A percentile compares a stretch with the other conserved stretches of the same genome.
phyloP scores from a whole-genome alignment of 352 stramenopile genomes.

The Phytophthora fragariaefolia region DNA sequence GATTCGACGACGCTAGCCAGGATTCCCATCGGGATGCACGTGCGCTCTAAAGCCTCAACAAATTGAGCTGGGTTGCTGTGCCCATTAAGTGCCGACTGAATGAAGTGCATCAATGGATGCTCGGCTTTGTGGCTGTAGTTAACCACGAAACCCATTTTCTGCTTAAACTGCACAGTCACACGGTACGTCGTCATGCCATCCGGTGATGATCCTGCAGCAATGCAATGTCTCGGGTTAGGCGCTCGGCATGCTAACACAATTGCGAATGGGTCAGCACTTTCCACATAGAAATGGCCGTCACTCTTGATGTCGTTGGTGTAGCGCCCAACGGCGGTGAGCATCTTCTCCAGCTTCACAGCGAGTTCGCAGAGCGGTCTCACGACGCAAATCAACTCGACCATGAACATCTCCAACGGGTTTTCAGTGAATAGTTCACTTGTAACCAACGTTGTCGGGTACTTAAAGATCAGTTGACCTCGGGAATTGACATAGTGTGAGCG shows the following conservation, averaged over 20 bases:
- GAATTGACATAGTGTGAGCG: conserved; percentile 77
- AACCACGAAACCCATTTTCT: conserved; percentile 89
- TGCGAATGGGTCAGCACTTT: conserved; percentile 84
- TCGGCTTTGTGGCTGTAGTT: conserved; percentile 90
- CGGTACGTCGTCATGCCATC: conserved; percentile 83
- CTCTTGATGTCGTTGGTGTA: conserved; percentile 82
- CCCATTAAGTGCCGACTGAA: conserved; percentile 84
- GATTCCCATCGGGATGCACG: conserved; percentile 85
- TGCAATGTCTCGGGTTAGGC: conserved; percentile 73
- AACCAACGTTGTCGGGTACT: conserved; percentile 73
- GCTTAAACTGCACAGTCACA: conserved; percentile 86
- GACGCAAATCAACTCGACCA: conserved; percentile 88
- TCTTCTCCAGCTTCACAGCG: conserved; percentile 82
- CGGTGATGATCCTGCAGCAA: conserved; percentile 71
- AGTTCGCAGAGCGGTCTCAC: conserved; percentile 88
- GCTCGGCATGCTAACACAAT: conserved; percentile 80
- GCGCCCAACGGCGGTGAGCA: conserved; percentile 60
- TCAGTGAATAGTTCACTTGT: conserved; percentile 79
- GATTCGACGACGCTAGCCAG: conserved; percentile 83
- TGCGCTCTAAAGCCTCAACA: conserved; percentile 83
- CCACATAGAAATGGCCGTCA: conserved; percentile 84
- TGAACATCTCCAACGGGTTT: conserved; percentile 87
- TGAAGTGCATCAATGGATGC: conserved; percentile 87
- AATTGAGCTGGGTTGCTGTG: conserved; percentile 82
- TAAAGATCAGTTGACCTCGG: conserved; percentile 81